Conservation (phyloP, 2,329 filamentous ascomycete species). For the Lachnellula hyalina region DNA sequence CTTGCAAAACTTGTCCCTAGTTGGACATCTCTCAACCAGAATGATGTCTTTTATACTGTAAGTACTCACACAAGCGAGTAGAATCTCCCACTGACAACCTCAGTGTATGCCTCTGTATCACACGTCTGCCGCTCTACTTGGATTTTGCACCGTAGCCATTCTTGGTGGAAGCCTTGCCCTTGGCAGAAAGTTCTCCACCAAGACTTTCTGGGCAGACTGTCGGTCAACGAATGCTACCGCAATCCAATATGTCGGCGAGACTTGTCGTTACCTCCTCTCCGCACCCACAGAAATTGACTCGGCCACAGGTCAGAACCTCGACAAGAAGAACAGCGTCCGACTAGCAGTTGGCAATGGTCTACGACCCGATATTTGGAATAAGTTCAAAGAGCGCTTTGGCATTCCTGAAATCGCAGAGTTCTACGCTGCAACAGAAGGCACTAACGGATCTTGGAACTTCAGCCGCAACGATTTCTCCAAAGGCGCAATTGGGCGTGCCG, state of each 20-base stretch:
- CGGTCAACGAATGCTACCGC: slow-evolving; percentile 65
- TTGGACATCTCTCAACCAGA: slow-evolving; percentile 52
- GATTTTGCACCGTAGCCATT: slow-evolving; percentile 55
- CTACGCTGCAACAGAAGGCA: slow-evolving; percentile 73
- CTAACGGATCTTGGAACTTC: slow-evolving; percentile 65
- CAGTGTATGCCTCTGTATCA: slow-evolving; percentile 88
- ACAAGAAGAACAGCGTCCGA: slow-evolving; percentile 67
- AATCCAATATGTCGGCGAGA: slow-evolving; percentile 86
- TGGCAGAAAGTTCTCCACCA: slow-evolving; percentile 72
- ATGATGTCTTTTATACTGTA: slow-evolving; percentile 73
- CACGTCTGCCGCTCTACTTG: slow-evolving; percentile 69
- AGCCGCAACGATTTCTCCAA: slow-evolving; percentile 65
- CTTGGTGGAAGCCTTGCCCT: slow-evolving; percentile 63
- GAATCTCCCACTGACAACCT: slow-evolving; percentile 15
- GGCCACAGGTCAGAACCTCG: slow-evolving; percentile 59
- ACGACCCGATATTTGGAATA: slow-evolving; percentile 78
- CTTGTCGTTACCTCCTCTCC: slow-evolving; percentile 73
- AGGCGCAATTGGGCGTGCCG: slow-evolving; percentile 75
- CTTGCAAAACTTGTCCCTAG: slow-evolving; percentile 47
- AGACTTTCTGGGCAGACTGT: slow-evolving; percentile 71
- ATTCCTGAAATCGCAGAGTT: slow-evolving; percentile 72
- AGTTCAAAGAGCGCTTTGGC: slow-evolving; percentile 75
- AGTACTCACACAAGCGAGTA: slow-evolving; percentile 20
- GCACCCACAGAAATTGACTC: slow-evolving; percentile 58
- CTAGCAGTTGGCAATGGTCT: slow-evolving; percentile 80